Evolutionary conservation across 176 grass and related monocot species (phyloP).

Genomic region (Thinopyrum elongatum): DNA sequence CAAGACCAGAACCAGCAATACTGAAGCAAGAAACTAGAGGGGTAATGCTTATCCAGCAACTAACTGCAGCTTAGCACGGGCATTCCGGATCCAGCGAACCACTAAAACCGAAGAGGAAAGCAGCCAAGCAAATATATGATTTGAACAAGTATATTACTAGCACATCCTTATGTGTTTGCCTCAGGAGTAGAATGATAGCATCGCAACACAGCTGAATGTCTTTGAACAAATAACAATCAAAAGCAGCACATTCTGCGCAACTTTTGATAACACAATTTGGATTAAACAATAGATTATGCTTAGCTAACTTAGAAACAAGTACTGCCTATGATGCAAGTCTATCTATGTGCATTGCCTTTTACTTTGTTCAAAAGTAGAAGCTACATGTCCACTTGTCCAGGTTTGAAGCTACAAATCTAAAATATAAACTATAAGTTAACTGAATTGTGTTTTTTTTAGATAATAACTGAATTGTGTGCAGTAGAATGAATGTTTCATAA

Average conservation of each 20-base stretch:
- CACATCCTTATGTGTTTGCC: no score
- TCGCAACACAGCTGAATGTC: not conserved
- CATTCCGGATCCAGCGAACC: constrained; percentile 17
- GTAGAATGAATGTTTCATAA: no score
- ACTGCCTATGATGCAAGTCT: not conserved
- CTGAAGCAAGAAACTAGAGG: not conserved
- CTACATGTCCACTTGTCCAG: no score
- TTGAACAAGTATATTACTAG: no score
- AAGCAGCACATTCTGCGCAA: not conserved
- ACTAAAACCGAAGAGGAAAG: not conserved
- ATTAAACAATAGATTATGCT: not conserved
- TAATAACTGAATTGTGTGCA: no score
- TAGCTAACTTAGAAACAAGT: not conserved
- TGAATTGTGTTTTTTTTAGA: no score
- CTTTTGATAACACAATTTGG: not conserved
- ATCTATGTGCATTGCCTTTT: not conserved
- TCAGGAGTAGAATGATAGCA: not conserved
- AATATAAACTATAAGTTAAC: no score
- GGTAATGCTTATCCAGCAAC: not conserved
- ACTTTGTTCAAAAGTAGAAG: no score
- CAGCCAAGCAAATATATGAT: no score
- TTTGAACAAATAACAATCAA: not conserved
- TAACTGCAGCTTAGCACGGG: not conserved
- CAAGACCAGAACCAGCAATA: no score
- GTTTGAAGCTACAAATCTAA: no score